Base-by-base conservation (phyloP, 768 basidiomycete species). In the Asterophora lycoperdoides region DNA sequence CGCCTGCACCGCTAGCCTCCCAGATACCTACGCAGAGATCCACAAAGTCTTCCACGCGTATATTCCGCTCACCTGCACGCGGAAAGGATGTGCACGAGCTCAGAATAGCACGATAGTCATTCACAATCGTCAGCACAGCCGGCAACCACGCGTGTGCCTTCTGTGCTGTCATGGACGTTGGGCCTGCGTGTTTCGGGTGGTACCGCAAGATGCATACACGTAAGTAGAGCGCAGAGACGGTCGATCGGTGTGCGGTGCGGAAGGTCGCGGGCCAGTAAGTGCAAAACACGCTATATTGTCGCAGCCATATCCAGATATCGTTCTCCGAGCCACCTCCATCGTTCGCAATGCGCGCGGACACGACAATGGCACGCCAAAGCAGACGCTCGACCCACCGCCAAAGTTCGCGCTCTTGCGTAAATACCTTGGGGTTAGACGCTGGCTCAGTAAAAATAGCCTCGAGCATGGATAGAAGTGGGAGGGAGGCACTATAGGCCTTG, bases 321-420 rank as follows among this genome's bases (percentile, higher is more conserved):
- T 70, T 70, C 38, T 68, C 65, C 17, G 60, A 58, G 5, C 40
- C 38, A 46, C 36, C 74, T 69, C 40, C 72, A 68, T 8, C 61
- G 48, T 43, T 64, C 10, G 78, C 49, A 49, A 68, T 66, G 11
- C 75, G 74, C 3, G 89, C 70, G 13, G 82, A 77, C 0, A 92
- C 65, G 1, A 88, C 69, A 36, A 89, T 75, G 2, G 83, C 83
- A n/a, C 93, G 79, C 72, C 88, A 87, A n/a, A 93, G 69, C 18
- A 90, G 73, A 15, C 83, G 76, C 57, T 95, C 91, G 2, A 80
- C 73, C 88, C 89, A 93, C 42, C 92, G 76, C 78, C 90, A 93
- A 8, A 94, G 73, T 58, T 97, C 93, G 6, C 86, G 84, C 47
- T 87, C 82, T 39, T 76, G 76, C 3, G 69, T 62, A 57, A 92